Conservation (phyloP, 106 monocot genomes). For the Chionographis japonica region DNA sequence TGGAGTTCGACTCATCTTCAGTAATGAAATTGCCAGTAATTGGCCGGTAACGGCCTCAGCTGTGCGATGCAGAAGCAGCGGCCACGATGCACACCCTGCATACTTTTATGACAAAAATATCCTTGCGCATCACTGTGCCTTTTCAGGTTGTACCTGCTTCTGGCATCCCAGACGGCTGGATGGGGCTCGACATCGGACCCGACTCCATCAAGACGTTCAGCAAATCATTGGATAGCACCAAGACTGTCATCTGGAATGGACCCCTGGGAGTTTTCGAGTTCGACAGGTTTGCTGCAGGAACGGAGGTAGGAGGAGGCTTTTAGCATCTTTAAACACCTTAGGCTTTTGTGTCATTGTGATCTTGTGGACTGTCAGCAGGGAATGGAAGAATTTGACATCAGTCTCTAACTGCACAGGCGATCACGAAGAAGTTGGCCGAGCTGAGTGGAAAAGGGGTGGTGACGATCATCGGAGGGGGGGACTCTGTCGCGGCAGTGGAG, state of each 20-base stretch:
- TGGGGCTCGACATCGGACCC: slow-evolving; percentile 16
- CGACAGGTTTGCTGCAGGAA: slow-evolving; percentile 14
- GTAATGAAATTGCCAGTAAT: too few relatives aligned
- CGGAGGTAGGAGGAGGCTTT: neutral
- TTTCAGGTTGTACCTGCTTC: slow-evolving; percentile 12
- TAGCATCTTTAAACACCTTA: too few relatives aligned
- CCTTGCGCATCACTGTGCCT: too few relatives aligned
- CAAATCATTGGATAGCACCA: slow-evolving; percentile 8
- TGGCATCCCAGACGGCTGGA: slow-evolving; percentile 15
- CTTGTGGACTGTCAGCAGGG: too few relatives aligned
- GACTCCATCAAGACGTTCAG: slow-evolving; percentile 14
- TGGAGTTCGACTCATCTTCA: too few relatives aligned
- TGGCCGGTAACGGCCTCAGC: too few relatives aligned
- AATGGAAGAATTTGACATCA: too few relatives aligned
- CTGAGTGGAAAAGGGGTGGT: slow-evolving; percentile 8
- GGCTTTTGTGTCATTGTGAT: too few relatives aligned
- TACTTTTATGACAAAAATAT: too few relatives aligned
- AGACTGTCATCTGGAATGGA: slow-evolving; percentile 17
- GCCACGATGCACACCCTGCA: too few relatives aligned
- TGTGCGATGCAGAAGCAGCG: too few relatives aligned
- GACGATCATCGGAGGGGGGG: slow-evolving; percentile 14
- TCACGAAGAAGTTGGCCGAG: slow-evolving; percentile 15
- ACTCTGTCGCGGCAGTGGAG: slow-evolving; percentile 15
- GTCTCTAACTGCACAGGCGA: slow-evolving; percentile 2
- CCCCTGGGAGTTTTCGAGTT: slow-evolving; percentile 18